Conservation (phyloP, 2,329 filamentous ascomycete species). For the Lasiodiplodia citricola region DNA sequence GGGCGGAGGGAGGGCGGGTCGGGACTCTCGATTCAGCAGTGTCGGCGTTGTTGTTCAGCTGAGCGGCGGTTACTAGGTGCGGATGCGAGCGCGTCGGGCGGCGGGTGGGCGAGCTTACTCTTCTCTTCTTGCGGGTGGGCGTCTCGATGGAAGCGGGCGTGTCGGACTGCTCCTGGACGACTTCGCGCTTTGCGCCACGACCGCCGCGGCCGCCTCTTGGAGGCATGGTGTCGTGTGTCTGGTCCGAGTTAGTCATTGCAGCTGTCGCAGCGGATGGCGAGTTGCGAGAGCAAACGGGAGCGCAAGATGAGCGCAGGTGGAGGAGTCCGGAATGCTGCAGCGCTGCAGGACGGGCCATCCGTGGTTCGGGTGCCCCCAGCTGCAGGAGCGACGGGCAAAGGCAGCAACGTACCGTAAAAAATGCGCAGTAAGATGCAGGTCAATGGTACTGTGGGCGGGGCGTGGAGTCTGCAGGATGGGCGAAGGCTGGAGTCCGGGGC, state of each 20-base stretch:
- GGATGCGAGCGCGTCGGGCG: not conserved
- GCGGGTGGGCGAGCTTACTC: constrained; percentile 40
- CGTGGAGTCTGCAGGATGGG: not conserved
- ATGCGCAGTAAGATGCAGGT: constrained; percentile 24
- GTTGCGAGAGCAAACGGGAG: not conserved
- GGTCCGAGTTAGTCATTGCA: not conserved
- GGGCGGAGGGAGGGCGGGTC: constrained; percentile 43
- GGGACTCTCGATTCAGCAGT: constrained; percentile 33
- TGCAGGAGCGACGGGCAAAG: constrained; percentile 31
- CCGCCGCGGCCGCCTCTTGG: constrained; percentile 24
- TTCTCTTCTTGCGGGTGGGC: constrained; percentile 54
- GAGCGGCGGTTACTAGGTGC: constrained; percentile 12
- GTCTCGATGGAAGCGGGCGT: constrained; percentile 56
- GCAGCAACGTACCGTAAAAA: constrained; percentile 33
- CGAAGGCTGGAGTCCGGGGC: constrained; percentile 6
- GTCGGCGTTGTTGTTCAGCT: constrained; percentile 42
- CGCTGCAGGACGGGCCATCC: constrained; percentile 40
- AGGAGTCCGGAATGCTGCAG: constrained; percentile 33
- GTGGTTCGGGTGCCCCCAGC: constrained; percentile 28
- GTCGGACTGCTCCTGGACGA: constrained; percentile 39
- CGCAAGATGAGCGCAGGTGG: not conserved
- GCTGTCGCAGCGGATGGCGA: not conserved
- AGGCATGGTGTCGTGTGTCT: constrained; percentile 14
- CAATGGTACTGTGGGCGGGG: constrained; percentile 28
- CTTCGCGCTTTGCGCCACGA: constrained; percentile 27